Base-by-base conservation (phyloP, 2,329 filamentous ascomycete species). In the Aspergillus cejpii region DNA sequence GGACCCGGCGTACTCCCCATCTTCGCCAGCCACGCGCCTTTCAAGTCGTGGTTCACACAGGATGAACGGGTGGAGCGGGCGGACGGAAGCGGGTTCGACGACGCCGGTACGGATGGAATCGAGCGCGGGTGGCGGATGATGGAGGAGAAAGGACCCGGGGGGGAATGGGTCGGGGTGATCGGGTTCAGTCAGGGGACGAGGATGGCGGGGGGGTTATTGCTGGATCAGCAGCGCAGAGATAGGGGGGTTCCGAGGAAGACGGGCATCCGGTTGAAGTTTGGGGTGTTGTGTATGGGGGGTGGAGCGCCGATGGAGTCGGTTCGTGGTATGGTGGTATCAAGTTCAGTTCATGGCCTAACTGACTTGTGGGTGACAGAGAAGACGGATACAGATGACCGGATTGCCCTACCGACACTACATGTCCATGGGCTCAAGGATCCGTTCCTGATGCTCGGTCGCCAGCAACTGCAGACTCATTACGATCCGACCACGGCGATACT, bases 181-280 rank as follows among this genome's bases (percentile, higher is more conserved):
- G 55, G 55, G n/a, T 57, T 57, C 41, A 52, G 49, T 14, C 53
- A 55, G 43, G 55, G 55, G 10, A 55, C 44, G 5, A 42, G 55
- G 1, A 15, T 53, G 4, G 52, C 45, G 2, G 48, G 53, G 0
- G 55, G 55, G 5, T 27, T 57, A 7, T 44, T 57, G 23, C 28
- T 56, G 15, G 53, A 56, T 40, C 53, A 56, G 39, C 55, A 57
- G 37, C 37, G 48, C 37, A 41, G 55, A 23, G 38, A 38, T 15
- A 29, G 20, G 5, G 43, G 44, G 17, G 6, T 34, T 1, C 31
- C 31, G 15, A 27, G 44, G 6, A 27, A 36, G 8, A 14, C 8
- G 23, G 20, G 15, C 11, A 45, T 45, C 1, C 6, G 28, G 11
- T 12, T 57, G 29, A 38, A 24, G 20, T 57, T 57, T 27, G 55